Base-by-base conservation (phyloP, 2,329 filamentous ascomycete genomes). In the Fusarium sp. region DNA sequence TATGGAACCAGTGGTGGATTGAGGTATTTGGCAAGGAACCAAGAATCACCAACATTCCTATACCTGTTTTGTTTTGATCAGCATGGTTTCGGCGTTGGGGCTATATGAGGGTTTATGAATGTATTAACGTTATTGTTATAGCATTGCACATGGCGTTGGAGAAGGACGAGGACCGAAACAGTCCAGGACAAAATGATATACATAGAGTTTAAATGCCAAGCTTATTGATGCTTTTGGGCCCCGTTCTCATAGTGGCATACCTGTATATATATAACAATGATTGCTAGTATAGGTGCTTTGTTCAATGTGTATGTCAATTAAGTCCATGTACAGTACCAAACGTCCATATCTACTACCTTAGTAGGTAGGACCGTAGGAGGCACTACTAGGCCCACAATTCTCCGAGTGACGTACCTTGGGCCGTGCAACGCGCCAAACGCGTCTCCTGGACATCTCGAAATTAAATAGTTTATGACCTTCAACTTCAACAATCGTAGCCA, bases 1-100 rank as follows among this genome's bases (percentile, higher is more conserved):
- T 72, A 42, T 84, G 81, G 81, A 74, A 73, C 28, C 65, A 71
- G 50, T 80, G 79, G 79, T 79, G 77, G 74, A 59, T 62, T 19
- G 70, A 61, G 30, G 59, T 71, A 16, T 74, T 74, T 62, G 60
- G 62, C 18, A 52, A 42, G n/a, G 28, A 37, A 43, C 26, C 18
- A 34, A 49, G 18, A 19, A 23, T n/a, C 12, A 44, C 31, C 13
- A 59, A 52, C 13, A 25, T 58, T 26, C 46, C 49, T 23, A 58
- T 59, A 31, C 65, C 58, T 53, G 52, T 75, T 62, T 48, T 77
- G 37, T 77, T 77, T 71, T 77, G 53, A 76, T 57, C 30, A 55
- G 67, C 74, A 76, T 69, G 51, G 62, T 59, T 51, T 42, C 10
- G 73, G 74, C 67, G 74, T 75, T 71, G 19, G 56, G 62, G 46